Percentiles rank a stretch among this genome's conserved stretches.
Conservation (phyloP, 805 yeast genomes). For the Candida saitoana region DNA sequence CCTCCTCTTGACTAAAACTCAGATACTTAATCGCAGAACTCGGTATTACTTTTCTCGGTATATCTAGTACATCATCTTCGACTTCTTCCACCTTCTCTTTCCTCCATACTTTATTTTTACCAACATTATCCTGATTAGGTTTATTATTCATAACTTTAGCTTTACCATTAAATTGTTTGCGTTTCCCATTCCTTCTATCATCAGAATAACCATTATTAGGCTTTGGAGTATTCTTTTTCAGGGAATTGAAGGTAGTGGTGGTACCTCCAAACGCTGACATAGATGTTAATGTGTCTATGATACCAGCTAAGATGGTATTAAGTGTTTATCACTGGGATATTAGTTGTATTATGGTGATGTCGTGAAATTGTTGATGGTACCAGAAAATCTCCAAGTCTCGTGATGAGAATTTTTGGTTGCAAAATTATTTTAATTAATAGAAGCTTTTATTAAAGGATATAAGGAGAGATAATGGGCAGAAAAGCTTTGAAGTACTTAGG, state of each 20-base stretch:
- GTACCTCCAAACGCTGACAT: slow-evolving; percentile 18
- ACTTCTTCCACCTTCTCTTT: not conserved
- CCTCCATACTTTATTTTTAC: slow-evolving; percentile 2
- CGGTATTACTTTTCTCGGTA: slow-evolving; percentile 18
- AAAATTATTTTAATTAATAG: no score
- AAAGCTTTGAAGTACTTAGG: no score
- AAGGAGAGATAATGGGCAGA: no score
- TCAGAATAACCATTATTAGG: slow-evolving; percentile 10
- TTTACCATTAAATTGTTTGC: not conserved
- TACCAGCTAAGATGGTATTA: no score
- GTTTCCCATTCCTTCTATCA: slow-evolving; percentile 10
- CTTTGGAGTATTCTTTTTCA: slow-evolving; percentile 7
- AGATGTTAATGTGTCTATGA: no score
- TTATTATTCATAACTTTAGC: not conserved
- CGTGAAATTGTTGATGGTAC: no score
- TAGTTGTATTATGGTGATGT: no score
- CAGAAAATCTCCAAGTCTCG: no score
- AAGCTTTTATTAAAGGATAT: no score
- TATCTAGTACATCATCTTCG: slow-evolving; percentile 12
- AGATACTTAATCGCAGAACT: slow-evolving; percentile 17
- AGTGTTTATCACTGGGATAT: no score
- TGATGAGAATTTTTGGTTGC: no score
- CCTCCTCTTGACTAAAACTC: slow-evolving; percentile 17
- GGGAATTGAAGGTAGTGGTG: slow-evolving; percentile 6
- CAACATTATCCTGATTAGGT: not conserved